Evolutionary conservation across 495 filamentous ascomycete genomes (phyloP).

Genomic region (Margaritispora aquatica): DNA sequence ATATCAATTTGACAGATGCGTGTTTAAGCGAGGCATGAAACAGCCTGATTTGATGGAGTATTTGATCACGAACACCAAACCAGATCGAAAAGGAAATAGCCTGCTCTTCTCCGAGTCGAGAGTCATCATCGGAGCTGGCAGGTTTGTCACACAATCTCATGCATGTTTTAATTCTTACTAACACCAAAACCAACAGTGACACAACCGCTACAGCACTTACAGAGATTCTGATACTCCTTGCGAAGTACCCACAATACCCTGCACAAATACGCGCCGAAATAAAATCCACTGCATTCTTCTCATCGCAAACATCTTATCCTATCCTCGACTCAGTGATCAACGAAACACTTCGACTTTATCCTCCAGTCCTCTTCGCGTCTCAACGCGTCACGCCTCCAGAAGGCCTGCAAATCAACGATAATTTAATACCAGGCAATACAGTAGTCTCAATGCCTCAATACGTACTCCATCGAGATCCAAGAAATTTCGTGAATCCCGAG

Average conservation of each 20-base stretch:
- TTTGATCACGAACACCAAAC: background rate
- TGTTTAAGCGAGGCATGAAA: background rate
- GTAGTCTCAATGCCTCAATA: conserved; percentile 24
- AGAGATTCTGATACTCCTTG: background rate
- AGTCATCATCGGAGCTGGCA: conserved; percentile 5
- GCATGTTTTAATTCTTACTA: background rate
- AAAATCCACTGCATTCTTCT: background rate
- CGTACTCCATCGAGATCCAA: conserved; percentile 4
- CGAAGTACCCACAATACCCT: background rate
- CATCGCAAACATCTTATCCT: background rate
- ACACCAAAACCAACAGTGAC: background rate
- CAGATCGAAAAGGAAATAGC: background rate
- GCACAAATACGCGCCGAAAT: background rate
- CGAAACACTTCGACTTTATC: background rate
- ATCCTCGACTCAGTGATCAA: background rate
- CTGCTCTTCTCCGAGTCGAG: background rate
- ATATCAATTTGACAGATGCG: too few species aligned
- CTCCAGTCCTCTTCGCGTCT: background rate
- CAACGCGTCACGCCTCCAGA: conserved; percentile 34
- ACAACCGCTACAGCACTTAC: background rate
- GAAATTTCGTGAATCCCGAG: conserved; percentile 30
- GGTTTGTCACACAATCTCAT: background rate
- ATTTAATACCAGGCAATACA: conserved; percentile 38
- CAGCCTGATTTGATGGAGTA: background rate
- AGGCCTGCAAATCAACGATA: conserved; percentile 38